Conservation (phyloP, 2,329 filamentous ascomycete genomes). For the Aspergillus sp. region DNA sequence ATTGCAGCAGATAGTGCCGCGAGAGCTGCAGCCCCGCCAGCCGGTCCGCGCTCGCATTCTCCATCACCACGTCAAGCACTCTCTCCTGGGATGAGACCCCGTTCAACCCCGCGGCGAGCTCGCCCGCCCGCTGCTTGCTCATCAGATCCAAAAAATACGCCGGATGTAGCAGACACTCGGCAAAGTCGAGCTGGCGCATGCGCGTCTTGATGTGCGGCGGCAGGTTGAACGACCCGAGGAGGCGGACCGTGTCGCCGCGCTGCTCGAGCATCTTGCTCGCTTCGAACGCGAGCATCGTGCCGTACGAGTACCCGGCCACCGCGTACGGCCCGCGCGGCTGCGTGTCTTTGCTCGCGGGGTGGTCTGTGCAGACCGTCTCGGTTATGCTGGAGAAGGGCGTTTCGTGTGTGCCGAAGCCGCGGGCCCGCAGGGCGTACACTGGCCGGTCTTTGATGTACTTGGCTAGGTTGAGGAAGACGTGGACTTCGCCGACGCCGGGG, state of each 20-base stretch:
- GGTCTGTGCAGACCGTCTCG: conserved; percentile 45
- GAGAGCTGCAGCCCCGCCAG: conserved; percentile 21
- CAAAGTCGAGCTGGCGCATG: conserved; percentile 44
- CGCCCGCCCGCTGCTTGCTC: conserved; percentile 22
- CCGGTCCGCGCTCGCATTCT: conserved; percentile 3
- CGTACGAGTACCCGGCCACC: conserved; percentile 53
- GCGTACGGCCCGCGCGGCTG: conserved; percentile 55
- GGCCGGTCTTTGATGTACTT: conserved; percentile 14
- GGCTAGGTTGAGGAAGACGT: conserved; percentile 37
- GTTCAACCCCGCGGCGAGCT: neutral
- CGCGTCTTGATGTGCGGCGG: conserved; percentile 50
- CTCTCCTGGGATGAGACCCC: conserved; percentile 13
- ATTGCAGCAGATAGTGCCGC: conserved; percentile 19
- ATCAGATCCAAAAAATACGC: conserved; percentile 44
- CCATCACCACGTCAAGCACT: conserved; percentile 9
- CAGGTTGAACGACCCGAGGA: conserved; percentile 49
- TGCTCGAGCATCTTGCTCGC: conserved; percentile 46
- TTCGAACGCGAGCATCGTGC: conserved; percentile 53
- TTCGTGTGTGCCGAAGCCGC: conserved; percentile 29
- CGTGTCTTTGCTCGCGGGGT: conserved; percentile 34
- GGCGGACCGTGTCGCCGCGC: conserved; percentile 39
- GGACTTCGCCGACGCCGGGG: conserved; percentile 39
- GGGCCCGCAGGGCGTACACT: conserved; percentile 16
- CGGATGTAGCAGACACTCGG: conserved; percentile 42
- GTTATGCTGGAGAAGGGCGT: conserved; percentile 36